These are phyloP conservation scores for Pyricularia grisea DNA, from an alignment of 2,329 filamentous ascomycete genomes.

Conservation along the genomic window DNA sequence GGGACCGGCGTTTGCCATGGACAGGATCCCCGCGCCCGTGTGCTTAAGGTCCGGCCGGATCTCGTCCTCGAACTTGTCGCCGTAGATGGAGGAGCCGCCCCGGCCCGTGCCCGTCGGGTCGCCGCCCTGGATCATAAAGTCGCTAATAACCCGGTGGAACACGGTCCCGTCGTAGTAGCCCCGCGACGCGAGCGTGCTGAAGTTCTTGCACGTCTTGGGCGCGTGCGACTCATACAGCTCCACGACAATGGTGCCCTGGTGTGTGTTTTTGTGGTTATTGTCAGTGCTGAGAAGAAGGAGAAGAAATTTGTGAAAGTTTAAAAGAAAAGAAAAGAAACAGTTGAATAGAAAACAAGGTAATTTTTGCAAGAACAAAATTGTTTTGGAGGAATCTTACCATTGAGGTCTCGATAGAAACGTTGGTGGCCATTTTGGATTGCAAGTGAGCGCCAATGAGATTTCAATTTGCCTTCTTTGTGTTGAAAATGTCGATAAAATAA, in stretches of 20 bases:
- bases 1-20: slow-evolving; percentile 91
- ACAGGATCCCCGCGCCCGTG: slow-evolving; percentile 85
- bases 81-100: slow-evolving; percentile 83
- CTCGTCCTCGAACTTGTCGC: slow-evolving; percentile 91
- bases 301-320: neutral
- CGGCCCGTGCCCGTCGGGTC: slow-evolving; percentile 91
- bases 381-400: neutral
- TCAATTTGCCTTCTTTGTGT: neutral
- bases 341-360: neutral
- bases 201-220: slow-evolving; percentile 84
- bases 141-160: slow-evolving; percentile 90
- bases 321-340: neutral
- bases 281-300: slow-evolving; percentile 50
- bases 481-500: neutral
- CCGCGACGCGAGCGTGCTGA: slow-evolving; percentile 65
- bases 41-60: slow-evolving; percentile 69
- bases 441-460: neutral
- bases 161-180: slow-evolving; percentile 82
- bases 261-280: slow-evolving; percentile 54
- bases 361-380: neutral
- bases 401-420: slow-evolving; percentile 4
- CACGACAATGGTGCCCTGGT: slow-evolving; percentile 78
- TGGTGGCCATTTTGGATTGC: neutral
- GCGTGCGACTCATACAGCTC: slow-evolving; percentile 90
- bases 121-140: slow-evolving; percentile 94